Evolutionary conservation across 2,329 filamentous ascomycete genomes (phyloP).

Genomic region (Hymenoscyphus albidus): DNA sequence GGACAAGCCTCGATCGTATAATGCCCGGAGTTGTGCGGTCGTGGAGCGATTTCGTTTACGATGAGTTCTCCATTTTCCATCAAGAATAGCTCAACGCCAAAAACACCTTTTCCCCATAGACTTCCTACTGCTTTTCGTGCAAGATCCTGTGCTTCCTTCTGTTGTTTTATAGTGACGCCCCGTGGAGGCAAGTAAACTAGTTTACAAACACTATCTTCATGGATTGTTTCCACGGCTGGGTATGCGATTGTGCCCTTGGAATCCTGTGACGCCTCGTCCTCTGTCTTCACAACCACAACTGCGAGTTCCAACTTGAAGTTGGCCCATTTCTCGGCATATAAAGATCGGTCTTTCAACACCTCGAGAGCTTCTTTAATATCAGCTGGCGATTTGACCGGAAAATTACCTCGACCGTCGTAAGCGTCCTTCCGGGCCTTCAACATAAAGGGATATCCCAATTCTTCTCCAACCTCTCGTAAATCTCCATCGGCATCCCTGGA

Average conservation of each 20-base stretch:
- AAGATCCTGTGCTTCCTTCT: conserved; percentile 66
- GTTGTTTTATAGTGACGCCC: conserved; percentile 57
- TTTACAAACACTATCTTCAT: conserved; percentile 94
- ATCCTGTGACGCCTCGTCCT: conserved; percentile 50
- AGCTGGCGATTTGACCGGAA: conserved; percentile 53
- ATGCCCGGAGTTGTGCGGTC: conserved; percentile 68
- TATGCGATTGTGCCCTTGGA: conserved; percentile 63
- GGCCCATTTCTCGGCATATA: conserved; percentile 89
- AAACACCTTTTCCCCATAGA: conserved; percentile 86
- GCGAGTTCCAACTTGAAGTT: conserved; percentile 83
- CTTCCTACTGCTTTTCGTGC: conserved; percentile 75
- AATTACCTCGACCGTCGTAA: conserved; percentile 86
- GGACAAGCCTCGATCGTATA: conserved; percentile 91
- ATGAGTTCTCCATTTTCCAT: conserved; percentile 65
- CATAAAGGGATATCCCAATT: conserved; percentile 83
- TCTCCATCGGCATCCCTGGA: conserved; percentile 51
- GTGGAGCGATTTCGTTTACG: conserved; percentile 54
- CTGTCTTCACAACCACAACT: conserved; percentile 91
- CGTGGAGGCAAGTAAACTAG: conserved; percentile 84
- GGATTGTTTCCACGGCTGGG: conserved; percentile 88
- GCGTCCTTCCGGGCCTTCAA: conserved; percentile 86
- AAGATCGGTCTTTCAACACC: conserved; percentile 63
- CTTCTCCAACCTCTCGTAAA: conserved; percentile 58
- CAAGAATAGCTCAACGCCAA: conserved; percentile 95
- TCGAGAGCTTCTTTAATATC: conserved; percentile 65